Evolutionary conservation across 179 eudicot species (phyloP).

Genomic region (Heliamphora pulchella): DNA sequence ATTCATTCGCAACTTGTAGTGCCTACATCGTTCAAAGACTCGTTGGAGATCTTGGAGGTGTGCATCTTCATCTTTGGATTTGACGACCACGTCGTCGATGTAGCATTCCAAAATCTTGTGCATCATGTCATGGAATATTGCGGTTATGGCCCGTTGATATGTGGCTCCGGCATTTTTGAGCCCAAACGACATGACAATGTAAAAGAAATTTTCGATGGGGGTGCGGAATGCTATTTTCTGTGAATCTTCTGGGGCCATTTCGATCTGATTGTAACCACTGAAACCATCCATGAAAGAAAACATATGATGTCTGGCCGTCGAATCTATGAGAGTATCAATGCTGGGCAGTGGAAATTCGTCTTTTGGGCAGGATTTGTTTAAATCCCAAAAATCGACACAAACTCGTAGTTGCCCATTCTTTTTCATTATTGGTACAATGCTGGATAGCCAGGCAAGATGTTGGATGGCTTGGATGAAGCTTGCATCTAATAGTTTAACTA

Average conservation of each 20-base stretch:
- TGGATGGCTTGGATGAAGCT: not conserved
- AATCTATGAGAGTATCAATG: not conserved
- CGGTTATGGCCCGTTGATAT: not conserved
- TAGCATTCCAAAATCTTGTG: not conserved
- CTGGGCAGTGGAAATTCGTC: not conserved
- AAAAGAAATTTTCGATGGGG: not conserved
- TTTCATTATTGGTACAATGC: not conserved
- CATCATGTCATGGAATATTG: not conserved
- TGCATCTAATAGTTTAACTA: not conserved
- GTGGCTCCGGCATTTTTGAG: not conserved
- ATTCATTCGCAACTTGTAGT: no score
- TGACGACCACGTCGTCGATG: not conserved
- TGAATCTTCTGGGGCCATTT: not conserved
- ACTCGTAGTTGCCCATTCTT: not conserved
- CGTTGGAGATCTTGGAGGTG: not conserved
- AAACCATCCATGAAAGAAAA: conserved; percentile 1
- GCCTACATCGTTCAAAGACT: not conserved
- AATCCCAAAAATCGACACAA: not conserved
- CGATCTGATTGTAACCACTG: not conserved
- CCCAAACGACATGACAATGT: not conserved
- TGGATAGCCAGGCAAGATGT: not conserved
- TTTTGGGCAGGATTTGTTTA: not conserved
- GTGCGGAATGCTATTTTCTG: not conserved
- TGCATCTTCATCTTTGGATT: not conserved
- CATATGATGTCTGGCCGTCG: not conserved